Conservation (phyloP, 2,329 filamentous ascomycete genomes). For the Rhynchosporium agropyri region DNA sequence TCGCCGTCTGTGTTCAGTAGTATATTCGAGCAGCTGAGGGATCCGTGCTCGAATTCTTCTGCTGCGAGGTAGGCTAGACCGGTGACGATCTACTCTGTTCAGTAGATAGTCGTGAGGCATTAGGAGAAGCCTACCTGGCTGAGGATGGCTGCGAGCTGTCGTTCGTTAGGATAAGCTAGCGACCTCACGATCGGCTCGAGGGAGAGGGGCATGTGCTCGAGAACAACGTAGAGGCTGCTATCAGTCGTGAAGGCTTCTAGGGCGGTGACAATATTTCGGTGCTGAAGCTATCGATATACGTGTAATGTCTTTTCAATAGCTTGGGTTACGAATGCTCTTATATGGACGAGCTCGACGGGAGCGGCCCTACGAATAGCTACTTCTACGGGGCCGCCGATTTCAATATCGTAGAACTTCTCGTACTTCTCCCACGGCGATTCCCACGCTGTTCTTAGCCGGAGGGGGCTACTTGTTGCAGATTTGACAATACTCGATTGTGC, state of each 20-base stretch:
- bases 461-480: constrained; percentile 23
- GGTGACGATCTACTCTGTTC: constrained; percentile 23
- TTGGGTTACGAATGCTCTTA: constrained; percentile 29
- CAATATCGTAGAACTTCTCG: constrained; percentile 20
- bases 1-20: constrained; percentile 26
- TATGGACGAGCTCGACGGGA: constrained; percentile 27
- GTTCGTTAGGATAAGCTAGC: constrained; percentile 24
- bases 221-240: constrained; percentile 26
- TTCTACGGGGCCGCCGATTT: constrained; percentile 12
- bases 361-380: constrained; percentile 27
- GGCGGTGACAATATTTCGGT: constrained; percentile 28
- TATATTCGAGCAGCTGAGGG: constrained; percentile 31
- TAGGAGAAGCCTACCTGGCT: constrained; percentile 27
- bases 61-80: constrained; percentile 26
- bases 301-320: constrained; percentile 25
- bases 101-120: constrained; percentile 21
- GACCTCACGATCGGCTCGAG: constrained; percentile 28
- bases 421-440: constrained; percentile 27
- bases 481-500: constrained; percentile 20
- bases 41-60: constrained; percentile 28
- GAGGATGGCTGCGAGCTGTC: constrained; percentile 27
- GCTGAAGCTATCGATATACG: constrained; percentile 24
- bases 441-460: constrained; percentile 20
- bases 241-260: constrained; percentile 31
- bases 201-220: constrained; percentile 31